These are phyloP conservation scores for Acer yangbiense DNA, from an alignment of 345 rosid species.

Conservation along the genomic window DNA sequence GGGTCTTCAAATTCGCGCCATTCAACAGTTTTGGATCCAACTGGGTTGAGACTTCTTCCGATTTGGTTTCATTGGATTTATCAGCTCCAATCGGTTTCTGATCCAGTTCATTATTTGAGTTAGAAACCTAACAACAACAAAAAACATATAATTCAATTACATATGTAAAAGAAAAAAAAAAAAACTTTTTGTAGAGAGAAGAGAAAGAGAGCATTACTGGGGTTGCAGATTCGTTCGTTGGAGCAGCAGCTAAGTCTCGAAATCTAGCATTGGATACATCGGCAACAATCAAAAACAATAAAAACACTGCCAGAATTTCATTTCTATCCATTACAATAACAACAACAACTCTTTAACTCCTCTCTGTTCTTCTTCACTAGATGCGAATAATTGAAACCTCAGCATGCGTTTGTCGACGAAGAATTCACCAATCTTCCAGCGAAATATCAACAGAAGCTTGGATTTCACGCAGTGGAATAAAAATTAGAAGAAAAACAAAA, in stretches of 20 bases:
- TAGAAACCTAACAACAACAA: conserved; percentile 36
- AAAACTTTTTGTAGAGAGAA: too few species aligned
- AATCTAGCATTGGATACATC: conserved; percentile 45
- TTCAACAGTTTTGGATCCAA: conserved; percentile 28
- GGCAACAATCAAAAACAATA: conserved; percentile 40
- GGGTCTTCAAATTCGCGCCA: conserved; percentile 22
- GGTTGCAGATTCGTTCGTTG: conserved; percentile 14
- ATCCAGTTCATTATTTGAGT: conserved; percentile 25
- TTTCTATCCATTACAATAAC: conserved; percentile 40
- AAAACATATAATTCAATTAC: conserved; percentile 24
- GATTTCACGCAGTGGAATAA: conserved; percentile 10
- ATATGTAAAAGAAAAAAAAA: neutral
- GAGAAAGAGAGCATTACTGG: conserved; percentile 35
- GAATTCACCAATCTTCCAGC: neutral
- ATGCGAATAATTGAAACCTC: too few species aligned
- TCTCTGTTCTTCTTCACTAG: neutral
- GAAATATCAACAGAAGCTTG: conserved; percentile 14
- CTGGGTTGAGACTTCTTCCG: conserved; percentile 22
- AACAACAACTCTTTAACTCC: neutral
- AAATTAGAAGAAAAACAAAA: neutral
- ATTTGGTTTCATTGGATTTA: conserved; percentile 13
- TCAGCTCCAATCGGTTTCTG: conserved; percentile 16
- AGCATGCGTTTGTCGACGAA: neutral
- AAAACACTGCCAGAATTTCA: conserved; percentile 35
- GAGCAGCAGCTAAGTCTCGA: conserved; percentile 40